These are phyloP conservation scores for Phlyctochytrium arcticum DNA, from an alignment of 192 early-diverging fungal genomes.

Conservation along the genomic window DNA sequence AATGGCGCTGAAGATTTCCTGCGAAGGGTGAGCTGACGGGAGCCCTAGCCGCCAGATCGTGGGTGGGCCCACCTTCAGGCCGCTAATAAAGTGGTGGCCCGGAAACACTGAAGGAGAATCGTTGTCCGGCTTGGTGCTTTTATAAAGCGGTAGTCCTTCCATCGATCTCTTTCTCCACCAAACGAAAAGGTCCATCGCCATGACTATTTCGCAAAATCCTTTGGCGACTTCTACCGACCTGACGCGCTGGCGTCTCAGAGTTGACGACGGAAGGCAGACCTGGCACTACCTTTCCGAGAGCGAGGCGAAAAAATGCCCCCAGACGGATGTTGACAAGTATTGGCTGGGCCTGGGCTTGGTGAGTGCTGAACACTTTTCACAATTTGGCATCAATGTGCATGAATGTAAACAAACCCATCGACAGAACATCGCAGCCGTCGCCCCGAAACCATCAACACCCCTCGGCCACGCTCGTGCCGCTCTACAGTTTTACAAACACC, in stretches of 20 bases:
- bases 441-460: conserved; percentile 61
- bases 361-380: not conserved
- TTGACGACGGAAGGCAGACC: conserved; percentile 82
- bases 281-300: conserved; percentile 76
- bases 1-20: too few species aligned
- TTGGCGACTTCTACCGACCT: conserved; percentile 58
- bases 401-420: not conserved
- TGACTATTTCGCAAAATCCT: not conserved
- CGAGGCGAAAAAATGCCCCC: conserved; percentile 56
- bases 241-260: conserved; percentile 79
- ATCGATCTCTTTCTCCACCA: too few species aligned
- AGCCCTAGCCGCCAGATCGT: too few species aligned
- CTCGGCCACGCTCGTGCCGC: conserved; percentile 84
- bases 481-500: conserved; percentile 78
- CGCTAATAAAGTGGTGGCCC: too few species aligned
- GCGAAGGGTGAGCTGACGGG: too few species aligned
- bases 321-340: conserved; percentile 79
- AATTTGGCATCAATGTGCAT: not conserved
- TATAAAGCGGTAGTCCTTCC: too few species aligned
- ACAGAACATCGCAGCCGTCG: conserved; percentile 43
- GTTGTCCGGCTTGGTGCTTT: too few species aligned
- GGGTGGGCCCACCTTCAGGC: too few species aligned
- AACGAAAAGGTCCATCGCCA: too few species aligned
- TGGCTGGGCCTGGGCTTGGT: conserved; percentile 66
- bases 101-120: too few species aligned